These are phyloP conservation scores for Daldinia decipiens DNA, from an alignment of 495 filamentous ascomycete genomes.

Conservation along the genomic window DNA sequence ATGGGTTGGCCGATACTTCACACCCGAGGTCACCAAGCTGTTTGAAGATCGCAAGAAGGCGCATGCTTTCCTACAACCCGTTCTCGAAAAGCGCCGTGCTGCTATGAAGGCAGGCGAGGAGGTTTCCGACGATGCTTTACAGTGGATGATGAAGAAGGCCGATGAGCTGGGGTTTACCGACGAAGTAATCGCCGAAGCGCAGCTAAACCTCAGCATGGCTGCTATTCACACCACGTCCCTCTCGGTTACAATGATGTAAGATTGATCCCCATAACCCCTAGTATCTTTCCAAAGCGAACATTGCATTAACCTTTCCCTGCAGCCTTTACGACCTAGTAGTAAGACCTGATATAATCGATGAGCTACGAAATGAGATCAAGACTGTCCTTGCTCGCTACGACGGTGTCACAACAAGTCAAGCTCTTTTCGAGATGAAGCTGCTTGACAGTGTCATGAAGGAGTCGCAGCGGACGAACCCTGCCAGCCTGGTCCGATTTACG, in stretches of 20 bases:
- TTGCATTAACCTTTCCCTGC: not conserved
- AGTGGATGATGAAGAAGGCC: slow-evolving; percentile 53
- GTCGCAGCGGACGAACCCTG: slow-evolving; percentile 42
- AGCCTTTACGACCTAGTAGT: slow-evolving; percentile 55
- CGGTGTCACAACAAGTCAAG: slow-evolving; percentile 44
- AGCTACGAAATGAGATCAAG: slow-evolving; percentile 44
- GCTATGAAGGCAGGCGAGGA: slow-evolving; percentile 34
- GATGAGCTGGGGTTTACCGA: slow-evolving; percentile 31
- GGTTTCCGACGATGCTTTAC: slow-evolving; percentile 51
- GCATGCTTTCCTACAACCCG: slow-evolving; percentile 45
- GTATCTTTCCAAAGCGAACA: not conserved
- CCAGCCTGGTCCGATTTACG: slow-evolving; percentile 45
- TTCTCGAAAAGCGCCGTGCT: slow-evolving; percentile 42
- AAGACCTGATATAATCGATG: slow-evolving; percentile 43
- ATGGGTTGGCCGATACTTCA: slow-evolving; percentile 45
- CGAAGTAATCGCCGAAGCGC: slow-evolving; percentile 47
- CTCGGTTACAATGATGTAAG: slow-evolving; percentile 43
- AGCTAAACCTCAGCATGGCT: slow-evolving; percentile 49
- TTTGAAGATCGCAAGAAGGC: slow-evolving; percentile 44
- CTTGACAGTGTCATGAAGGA: slow-evolving; percentile 47
- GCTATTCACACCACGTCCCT: slow-evolving; percentile 51
- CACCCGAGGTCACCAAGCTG: slow-evolving; percentile 49
- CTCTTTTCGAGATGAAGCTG: slow-evolving; percentile 47
- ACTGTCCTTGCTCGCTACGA: slow-evolving; percentile 34
- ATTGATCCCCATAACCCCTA: not conserved